A percentile compares a stretch with the other conserved stretches of the same genome.
Conservation (phyloP, 1,284 basidiomycete species). For the Ganoderma lingzhi region DNA sequence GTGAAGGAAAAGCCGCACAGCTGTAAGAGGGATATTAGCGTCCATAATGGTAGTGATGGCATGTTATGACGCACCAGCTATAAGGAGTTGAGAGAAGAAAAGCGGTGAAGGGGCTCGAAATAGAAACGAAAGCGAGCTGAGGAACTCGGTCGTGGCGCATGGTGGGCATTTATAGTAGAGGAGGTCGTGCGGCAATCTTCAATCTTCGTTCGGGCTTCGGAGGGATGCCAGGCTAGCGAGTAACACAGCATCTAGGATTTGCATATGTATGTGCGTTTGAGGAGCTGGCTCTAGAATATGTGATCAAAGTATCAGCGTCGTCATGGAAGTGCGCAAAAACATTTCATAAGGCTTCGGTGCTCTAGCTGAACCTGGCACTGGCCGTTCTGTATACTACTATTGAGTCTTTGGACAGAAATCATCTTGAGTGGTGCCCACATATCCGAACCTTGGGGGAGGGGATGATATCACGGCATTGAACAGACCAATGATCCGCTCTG, state of each 20-base stretch:
- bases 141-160: not conserved
- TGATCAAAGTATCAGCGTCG: not conserved
- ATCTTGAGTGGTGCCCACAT: no score
- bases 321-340: not conserved
- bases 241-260: not conserved
- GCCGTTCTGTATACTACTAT: no score
- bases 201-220: not conserved
- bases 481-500: not conserved
- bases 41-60: not conserved
- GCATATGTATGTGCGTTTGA: not conserved
- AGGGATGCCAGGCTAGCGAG: not conserved
- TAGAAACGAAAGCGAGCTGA: constrained; percentile 3
- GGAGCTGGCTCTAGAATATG: not conserved
- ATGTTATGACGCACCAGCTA: not conserved
- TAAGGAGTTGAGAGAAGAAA: constrained; percentile 3
- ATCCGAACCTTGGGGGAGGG: not conserved
- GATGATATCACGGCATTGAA: not conserved
- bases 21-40: not conserved
- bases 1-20: constrained; percentile 11
- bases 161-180: not conserved
- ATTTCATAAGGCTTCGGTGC: not conserved
- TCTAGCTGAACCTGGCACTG: no score
- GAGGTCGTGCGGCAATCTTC: not conserved
- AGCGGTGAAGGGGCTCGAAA: constrained; percentile 4
- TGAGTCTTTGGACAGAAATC: not conserved